These are phyloP conservation scores for Flaveria brownii DNA, from an alignment of 129 eudicot genomes.

Conservation along the genomic window DNA sequence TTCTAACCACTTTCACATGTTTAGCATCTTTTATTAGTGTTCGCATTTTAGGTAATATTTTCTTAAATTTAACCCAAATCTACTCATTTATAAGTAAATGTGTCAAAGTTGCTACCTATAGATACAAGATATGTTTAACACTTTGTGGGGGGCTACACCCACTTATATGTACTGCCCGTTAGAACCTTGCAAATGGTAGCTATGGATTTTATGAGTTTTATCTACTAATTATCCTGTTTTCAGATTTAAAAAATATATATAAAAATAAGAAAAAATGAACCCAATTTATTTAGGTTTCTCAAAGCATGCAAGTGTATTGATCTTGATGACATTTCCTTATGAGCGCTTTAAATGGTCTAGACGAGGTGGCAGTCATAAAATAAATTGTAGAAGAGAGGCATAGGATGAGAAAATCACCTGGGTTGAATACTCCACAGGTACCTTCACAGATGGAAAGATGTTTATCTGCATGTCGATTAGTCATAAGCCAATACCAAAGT, in stretches of 20 bases:
- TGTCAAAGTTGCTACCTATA: not conserved
- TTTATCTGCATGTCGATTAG: slow-evolving; percentile 59
- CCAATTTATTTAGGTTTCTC: not conserved
- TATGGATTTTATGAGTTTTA: not conserved
- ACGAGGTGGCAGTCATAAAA: not conserved
- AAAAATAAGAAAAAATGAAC: not conserved
- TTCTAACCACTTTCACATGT: not conserved
- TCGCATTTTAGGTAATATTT: not conserved
- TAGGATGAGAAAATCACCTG: slow-evolving; percentile 49
- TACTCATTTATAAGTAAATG: not conserved
- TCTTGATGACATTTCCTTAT: not conserved
- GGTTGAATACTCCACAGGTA: slow-evolving; percentile 79
- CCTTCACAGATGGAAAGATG: slow-evolving; percentile 84
- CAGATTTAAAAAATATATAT: not conserved
- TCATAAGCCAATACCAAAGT: not conserved
- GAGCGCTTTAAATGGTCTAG: not conserved
- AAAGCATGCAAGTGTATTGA: no score
- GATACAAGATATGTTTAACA: not conserved
- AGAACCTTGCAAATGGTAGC: not conserved
- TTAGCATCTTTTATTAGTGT: not conserved
- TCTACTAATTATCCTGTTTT: not conserved
- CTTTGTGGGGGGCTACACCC: not conserved
- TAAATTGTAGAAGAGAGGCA: not conserved
- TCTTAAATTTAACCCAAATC: not conserved
- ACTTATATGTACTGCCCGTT: not conserved